A percentile compares a stretch with the other conserved stretches of the same genome.
These are phyloP conservation scores for Boletus rubroflammeus DNA, from an alignment of 768 basidiomycete species.

Conservation along the genomic window DNA sequence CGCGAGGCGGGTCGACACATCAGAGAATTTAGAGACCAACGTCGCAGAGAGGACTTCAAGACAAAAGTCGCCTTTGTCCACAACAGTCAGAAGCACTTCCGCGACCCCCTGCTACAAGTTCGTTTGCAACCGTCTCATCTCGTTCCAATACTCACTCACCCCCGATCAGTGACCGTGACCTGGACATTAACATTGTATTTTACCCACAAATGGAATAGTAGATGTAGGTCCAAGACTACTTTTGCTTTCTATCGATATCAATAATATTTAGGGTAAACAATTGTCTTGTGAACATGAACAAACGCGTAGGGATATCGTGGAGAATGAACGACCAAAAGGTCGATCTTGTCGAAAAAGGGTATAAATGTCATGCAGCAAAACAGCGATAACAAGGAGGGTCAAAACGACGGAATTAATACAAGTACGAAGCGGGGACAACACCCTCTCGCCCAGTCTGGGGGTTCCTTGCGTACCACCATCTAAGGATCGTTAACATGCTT, in stretches of 20 bases:
- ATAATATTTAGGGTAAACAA: slow-evolving; percentile 7
- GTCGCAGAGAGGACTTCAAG: slow-evolving; percentile 76
- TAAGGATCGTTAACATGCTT: slow-evolving; percentile 29
- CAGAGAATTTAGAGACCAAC: slow-evolving; percentile 79
- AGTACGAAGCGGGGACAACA: slow-evolving; percentile 87
- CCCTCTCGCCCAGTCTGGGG: slow-evolving; percentile 77
- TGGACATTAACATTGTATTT: slow-evolving; percentile 5
- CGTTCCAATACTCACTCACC: slow-evolving; percentile 1
- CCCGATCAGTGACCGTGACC: slow-evolving; percentile 22
- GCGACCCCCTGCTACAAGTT: slow-evolving; percentile 68
- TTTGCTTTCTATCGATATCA: slow-evolving; percentile 13
- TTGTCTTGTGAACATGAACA: slow-evolving; percentile 12
- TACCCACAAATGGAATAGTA: background rate
- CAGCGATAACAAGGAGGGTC: slow-evolving; percentile 27
- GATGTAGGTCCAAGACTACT: slow-evolving; percentile 12
- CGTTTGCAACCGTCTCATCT: background rate
- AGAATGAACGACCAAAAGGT: slow-evolving; percentile 36
- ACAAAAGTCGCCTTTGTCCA: slow-evolving; percentile 74
- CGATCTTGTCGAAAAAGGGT: slow-evolving; percentile 38
- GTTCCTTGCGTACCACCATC: slow-evolving; percentile 95
- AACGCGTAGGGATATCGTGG: slow-evolving; percentile 25
- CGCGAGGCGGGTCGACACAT: slow-evolving; percentile 86
- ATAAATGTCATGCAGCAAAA: slow-evolving; percentile 31
- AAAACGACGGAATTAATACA: slow-evolving; percentile 56
- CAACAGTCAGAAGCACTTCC: slow-evolving; percentile 86